A percentile compares a stretch with the other conserved stretches of the same genome.
phyloP scores from a whole-genome alignment of 164 flowering plant species.

The Macadamia tetraphylla region DNA sequence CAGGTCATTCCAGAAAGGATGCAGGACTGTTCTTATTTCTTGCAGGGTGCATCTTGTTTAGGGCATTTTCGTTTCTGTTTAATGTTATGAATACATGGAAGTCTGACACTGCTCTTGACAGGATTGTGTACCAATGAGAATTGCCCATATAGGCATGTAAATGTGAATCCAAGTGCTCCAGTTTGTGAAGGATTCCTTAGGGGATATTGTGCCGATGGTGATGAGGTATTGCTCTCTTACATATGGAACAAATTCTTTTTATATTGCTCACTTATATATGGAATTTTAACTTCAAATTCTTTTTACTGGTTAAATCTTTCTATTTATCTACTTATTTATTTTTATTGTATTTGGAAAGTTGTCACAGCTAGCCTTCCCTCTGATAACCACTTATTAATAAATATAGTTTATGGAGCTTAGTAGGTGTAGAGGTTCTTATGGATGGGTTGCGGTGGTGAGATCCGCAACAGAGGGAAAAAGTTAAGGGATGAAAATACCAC shows the following conservation, averaged over 20 bases:
- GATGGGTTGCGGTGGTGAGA: no score
- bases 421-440: no score
- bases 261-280: no score
- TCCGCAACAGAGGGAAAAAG: no score
- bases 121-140: conserved; percentile 76
- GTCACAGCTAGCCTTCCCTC: no score
- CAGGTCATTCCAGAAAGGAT: conserved; percentile 98
- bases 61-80: neutral
- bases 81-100: neutral
- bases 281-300: neutral
- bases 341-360: no score
- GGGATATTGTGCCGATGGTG: conserved; percentile 93
- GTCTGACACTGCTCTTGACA: conserved; percentile 26
- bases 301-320: neutral
- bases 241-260: neutral
- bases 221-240: conserved; percentile 63
- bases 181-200: conserved; percentile 84
- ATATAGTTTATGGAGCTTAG: no score
- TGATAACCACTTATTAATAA: no score
- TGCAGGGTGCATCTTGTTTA: conserved; percentile 49
- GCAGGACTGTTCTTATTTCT: conserved; percentile 92
- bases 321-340: no score
- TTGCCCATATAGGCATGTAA: conserved; percentile 94
- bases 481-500: no score
- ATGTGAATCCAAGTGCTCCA: conserved; percentile 74